Evolutionary conservation across 179 eudicot genomes (phyloP), one percentile per base, ranked within the genome.

Genomic region (Silene coronaria): DNA sequence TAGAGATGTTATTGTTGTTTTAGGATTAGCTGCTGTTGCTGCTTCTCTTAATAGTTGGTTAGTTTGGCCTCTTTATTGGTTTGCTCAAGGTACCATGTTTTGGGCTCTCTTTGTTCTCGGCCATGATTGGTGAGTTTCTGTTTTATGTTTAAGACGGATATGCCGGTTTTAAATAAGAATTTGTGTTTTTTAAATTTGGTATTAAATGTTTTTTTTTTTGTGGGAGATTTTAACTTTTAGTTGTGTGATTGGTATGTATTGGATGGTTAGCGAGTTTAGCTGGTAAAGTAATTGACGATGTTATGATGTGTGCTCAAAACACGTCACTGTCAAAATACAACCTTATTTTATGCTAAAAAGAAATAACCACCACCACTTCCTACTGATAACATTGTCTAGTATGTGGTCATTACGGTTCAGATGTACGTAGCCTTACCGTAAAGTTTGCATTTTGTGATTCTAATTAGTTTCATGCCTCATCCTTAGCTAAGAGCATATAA

Each of bases 31-130:
- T 57, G 89, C 86, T 27, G 89, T 73, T 5, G 97, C 97, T 45
- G 85, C 84, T 55, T 81, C 76, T 64, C 71, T 90, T 51, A 92
- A 92, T 81, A 86, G 77, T 58, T 90, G 96, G 97, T 55, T 72
- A 76, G 91, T 88, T 77, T 92, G 97, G 97, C 97, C 97, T 73
- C 86, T 92, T 71, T 92, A 92, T 79, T 90, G 96, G 97, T 28
- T 88, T 86, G 97, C 97, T 76, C 96, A 92, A 55, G 85, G 91
- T 42, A 90, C 93, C 24, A 92, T 92, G 96, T 92, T 92, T 68
- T 92, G 97, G 97, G 97, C 96, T 80, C 85, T 92, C 68, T 92
- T 92, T 87, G 96, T 90, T 83, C 93, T 92, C 79, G 97, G 97
- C 30, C 97, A 92, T 86, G 97, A 92, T 74, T 92, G 97, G 97